Conservation (phyloP, 176 grass and related monocot genomes). For the bread wheat (Triticum aestivum) region IWGSC_CS_RefSeq_v2.1 NC_057809.1:565720453-565720952, state of each 20-base stretch:
- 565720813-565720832: not conserved
- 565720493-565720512: not conserved
- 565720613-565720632: not conserved
- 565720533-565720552: not conserved
- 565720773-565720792: constrained; percentile 30
- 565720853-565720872: no score
- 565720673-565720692: constrained; percentile 30
- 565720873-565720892: no score
- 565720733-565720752: constrained; percentile 7
- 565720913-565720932: no score
- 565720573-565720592: constrained; percentile 22
- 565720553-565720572: not conserved
- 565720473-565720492: constrained; percentile 4
- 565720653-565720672: not conserved
- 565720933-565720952: no score
- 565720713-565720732: constrained; percentile 25
- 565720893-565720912: no score
- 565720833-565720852: no score
- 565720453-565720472: not conserved
- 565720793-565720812: constrained; percentile 5
- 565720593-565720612: not conserved
- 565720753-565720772: not conserved
- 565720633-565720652: constrained; percentile 44
- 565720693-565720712: constrained; percentile 1
- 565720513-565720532: constrained; percentile 3